phyloP scores from a whole-genome alignment of 305 asterid species.

The Fraxinus floribunda region DNA sequence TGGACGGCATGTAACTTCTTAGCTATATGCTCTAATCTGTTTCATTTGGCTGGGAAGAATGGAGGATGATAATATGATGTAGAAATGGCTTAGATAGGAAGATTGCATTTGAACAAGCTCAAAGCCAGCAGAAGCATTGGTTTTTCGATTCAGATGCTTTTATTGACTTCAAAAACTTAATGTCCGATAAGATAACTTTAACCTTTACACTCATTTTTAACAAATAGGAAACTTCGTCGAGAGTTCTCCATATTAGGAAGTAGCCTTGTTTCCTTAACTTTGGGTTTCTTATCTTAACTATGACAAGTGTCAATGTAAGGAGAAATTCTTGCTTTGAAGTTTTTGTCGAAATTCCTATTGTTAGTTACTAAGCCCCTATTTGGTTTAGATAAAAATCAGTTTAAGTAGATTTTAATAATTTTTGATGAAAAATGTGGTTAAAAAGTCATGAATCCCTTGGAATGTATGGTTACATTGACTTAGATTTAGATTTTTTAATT shows the following conservation, averaged over 20 bases:
- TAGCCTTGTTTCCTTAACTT: not conserved
- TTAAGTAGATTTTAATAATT: not conserved
- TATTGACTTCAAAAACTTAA: not conserved
- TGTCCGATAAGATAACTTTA: not conserved
- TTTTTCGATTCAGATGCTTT: not conserved
- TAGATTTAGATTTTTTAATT: not conserved
- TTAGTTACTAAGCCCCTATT: not conserved
- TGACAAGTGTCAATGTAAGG: not conserved
- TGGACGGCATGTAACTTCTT: not conserved
- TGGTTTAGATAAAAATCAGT: not conserved
- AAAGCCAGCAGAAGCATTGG: not conserved
- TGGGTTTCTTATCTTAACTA: not conserved
- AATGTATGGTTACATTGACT: not conserved
- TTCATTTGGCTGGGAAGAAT: not conserved
- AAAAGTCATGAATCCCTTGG: not conserved
- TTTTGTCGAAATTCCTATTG: not conserved
- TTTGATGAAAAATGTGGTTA: not conserved
- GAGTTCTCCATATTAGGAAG: not conserved
- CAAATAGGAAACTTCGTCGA: not conserved
- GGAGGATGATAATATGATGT: not conserved
- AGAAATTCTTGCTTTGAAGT: not conserved
- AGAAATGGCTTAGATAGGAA: not conserved
- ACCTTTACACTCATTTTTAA: not conserved
- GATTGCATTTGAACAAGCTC: not conserved
- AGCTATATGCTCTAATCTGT: not conserved